Evolutionary conservation across 345 rosid genomes (phyloP).

Genomic region (Eutrema heterophyllum): DNA sequence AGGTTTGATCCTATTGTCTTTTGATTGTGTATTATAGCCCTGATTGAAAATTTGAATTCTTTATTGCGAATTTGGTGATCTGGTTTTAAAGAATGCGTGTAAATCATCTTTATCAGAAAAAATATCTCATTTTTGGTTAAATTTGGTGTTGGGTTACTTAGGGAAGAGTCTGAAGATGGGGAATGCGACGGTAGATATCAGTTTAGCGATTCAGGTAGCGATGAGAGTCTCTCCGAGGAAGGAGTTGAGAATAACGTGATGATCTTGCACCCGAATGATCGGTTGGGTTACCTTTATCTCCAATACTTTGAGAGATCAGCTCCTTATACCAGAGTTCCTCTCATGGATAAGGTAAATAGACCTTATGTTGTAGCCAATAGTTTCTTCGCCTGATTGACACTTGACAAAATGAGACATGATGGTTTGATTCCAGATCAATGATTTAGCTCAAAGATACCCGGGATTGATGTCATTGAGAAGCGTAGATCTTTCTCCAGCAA

Average conservation of each 20-base stretch:
- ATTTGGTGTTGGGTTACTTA: slow-evolving; percentile 22
- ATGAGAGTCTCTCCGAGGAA: slow-evolving; percentile 88
- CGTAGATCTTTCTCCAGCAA: slow-evolving; percentile 98
- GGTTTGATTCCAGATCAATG: slow-evolving; percentile 54
- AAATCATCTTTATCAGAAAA: too few relatives aligned
- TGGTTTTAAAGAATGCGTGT: neutral
- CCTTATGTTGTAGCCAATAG: neutral
- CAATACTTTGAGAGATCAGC: slow-evolving; percentile 87
- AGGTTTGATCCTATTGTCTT: slow-evolving; percentile 39
- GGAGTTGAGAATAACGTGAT: slow-evolving; percentile 63
- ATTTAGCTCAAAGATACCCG: slow-evolving; percentile 56
- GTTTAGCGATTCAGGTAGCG: slow-evolving; percentile 75
- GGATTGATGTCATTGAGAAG: slow-evolving; percentile 87
- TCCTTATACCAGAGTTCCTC: slow-evolving; percentile 93
- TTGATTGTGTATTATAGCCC: neutral
- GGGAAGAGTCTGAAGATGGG: slow-evolving; percentile 79
- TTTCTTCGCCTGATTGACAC: neutral
- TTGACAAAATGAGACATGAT: neutral
- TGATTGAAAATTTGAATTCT: neutral
- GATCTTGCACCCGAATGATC: slow-evolving; percentile 53
- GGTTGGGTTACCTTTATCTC: slow-evolving; percentile 70
- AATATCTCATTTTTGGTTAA: too few relatives aligned
- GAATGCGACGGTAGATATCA: slow-evolving; percentile 71
- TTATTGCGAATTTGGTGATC: neutral
- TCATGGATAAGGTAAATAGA: slow-evolving; percentile 81